Evolutionary conservation across 83 land plant genomes (phyloP).

Genomic region (Picea abies): DNA sequence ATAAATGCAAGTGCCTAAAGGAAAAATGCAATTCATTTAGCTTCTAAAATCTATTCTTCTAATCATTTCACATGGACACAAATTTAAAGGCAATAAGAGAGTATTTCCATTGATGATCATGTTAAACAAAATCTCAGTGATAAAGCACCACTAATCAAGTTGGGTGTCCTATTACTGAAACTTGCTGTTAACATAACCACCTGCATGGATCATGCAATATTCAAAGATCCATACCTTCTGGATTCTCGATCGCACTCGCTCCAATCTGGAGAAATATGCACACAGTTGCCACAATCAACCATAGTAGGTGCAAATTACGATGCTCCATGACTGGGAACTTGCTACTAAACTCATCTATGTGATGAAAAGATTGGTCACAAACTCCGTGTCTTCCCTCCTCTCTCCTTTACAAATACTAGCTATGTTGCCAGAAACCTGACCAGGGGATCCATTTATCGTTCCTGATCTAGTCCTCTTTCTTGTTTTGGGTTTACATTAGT

Average conservation of each 20-base stretch:
- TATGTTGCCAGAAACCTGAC: too few species aligned
- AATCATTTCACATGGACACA: not conserved
- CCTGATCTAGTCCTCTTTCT: too few species aligned
- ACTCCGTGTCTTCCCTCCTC: too few species aligned
- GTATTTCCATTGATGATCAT: not conserved
- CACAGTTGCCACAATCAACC: not conserved
- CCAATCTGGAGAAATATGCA: not conserved
- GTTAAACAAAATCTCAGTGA: not conserved
- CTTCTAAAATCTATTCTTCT: not conserved
- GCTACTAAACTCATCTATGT: too few species aligned
- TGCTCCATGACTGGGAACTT: too few species aligned
- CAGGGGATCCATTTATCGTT: too few species aligned
- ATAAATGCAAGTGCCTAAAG: not conserved
- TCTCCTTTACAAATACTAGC: too few species aligned
- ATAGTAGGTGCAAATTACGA: too few species aligned
- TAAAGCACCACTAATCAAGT: not conserved
- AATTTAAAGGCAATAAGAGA: not conserved
- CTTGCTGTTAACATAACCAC: not conserved
- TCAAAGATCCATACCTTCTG: slow-evolving; percentile 14
- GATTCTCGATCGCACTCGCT: slow-evolving; percentile 5
- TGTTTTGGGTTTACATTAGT: too few species aligned
- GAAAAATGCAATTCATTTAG: not conserved
- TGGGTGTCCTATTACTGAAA: not conserved
- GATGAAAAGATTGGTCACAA: too few species aligned
- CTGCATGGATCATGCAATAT: not conserved